phyloP scores from a whole-genome alignment of 371 early-diverging fungal species.

The Mortierella sp. region DNA sequence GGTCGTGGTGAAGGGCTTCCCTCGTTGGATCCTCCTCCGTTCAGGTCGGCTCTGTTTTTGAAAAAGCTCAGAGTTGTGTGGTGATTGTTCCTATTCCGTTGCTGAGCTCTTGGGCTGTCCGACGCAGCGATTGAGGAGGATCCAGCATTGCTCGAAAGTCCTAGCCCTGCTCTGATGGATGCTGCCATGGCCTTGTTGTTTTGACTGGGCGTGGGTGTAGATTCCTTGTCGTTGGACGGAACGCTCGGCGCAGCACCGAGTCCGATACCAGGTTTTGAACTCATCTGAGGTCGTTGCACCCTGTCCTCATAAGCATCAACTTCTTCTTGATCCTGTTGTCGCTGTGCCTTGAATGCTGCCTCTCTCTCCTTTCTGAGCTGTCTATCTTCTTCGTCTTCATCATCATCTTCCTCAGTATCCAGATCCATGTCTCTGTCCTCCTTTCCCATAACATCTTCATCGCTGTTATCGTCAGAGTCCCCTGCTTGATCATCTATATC shows the following conservation, averaged over 20 bases:
- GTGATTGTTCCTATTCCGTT: slow-evolving; percentile 5
- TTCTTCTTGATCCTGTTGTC: slow-evolving; percentile 18
- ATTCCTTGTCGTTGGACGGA: background rate
- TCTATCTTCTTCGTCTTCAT: slow-evolving; percentile 28
- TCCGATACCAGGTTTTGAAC: slow-evolving; percentile 23
- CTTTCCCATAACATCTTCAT: background rate
- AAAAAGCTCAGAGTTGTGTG: slow-evolving; percentile 32
- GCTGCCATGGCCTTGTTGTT: slow-evolving; percentile 33
- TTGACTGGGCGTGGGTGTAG: slow-evolving; percentile 2
- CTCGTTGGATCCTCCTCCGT: slow-evolving; percentile 11
- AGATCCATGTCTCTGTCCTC: slow-evolving; percentile 16
- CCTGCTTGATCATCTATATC: slow-evolving; percentile 1
- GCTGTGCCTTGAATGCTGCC: slow-evolving; percentile 29
- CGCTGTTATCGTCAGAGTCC: slow-evolving; percentile 4
- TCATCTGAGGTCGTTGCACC: slow-evolving; percentile 17
- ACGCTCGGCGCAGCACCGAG: background rate
- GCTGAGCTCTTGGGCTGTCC: slow-evolving; percentile 9
- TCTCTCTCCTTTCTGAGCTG: slow-evolving; percentile 20
- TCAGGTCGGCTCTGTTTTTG: slow-evolving; percentile 25
- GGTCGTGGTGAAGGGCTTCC: slow-evolving; percentile 27
- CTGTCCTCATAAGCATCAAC: slow-evolving; percentile 32
- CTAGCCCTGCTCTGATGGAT: slow-evolving; percentile 32
- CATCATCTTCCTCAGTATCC: slow-evolving; percentile 8
- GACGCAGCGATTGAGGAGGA: background rate
- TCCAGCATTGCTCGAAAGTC: slow-evolving; percentile 18